Percentiles rank a stretch among this genome's conserved stretches.
phyloP scores from a whole-genome alignment of 1,284 basidiomycete genomes.

The Hymenochaete sp. region DNA sequence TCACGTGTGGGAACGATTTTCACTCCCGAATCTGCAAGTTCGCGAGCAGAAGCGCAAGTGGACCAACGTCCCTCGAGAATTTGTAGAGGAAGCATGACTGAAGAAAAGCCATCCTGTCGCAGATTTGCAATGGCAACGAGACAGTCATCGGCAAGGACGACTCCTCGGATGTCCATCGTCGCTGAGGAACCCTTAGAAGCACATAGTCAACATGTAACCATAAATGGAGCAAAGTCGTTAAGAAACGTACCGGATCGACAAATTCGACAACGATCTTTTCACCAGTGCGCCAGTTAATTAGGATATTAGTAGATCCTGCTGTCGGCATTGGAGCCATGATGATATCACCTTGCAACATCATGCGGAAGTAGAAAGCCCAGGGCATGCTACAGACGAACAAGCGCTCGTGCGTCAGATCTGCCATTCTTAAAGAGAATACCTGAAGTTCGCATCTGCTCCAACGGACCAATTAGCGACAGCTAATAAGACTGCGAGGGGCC shows the following conservation, averaged over 20 bases:
- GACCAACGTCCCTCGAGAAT: slow-evolving; percentile 2
- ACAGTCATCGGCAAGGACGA: not conserved
- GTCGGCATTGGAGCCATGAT: slow-evolving; percentile 3
- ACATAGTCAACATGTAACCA: too few relatives aligned
- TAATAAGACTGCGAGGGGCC: not conserved
- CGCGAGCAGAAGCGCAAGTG: too few relatives aligned
- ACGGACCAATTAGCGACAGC: not conserved
- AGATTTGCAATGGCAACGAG: not conserved
- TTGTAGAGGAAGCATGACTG: not conserved
- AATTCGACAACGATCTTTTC: too few relatives aligned
- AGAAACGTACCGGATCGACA: too few relatives aligned
- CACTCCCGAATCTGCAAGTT: too few relatives aligned
- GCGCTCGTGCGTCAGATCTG: not conserved
- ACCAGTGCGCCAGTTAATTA: too few relatives aligned
- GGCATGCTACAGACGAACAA: slow-evolving; percentile 4
- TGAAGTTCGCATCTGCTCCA: slow-evolving; percentile 1
- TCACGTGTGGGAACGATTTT: not conserved
- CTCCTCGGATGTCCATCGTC: not conserved
- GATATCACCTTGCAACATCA: slow-evolving; percentile 7
- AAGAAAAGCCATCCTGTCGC: not conserved
- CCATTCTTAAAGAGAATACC: slow-evolving; percentile 5
- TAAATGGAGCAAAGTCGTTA: too few relatives aligned
- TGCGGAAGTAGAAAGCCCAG: slow-evolving; percentile 2
- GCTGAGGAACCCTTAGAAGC: too few relatives aligned
- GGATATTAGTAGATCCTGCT: slow-evolving; percentile 5